phyloP scores from a whole-genome alignment of 768 basidiomycete species.

The Rickenella mellea region DNA sequence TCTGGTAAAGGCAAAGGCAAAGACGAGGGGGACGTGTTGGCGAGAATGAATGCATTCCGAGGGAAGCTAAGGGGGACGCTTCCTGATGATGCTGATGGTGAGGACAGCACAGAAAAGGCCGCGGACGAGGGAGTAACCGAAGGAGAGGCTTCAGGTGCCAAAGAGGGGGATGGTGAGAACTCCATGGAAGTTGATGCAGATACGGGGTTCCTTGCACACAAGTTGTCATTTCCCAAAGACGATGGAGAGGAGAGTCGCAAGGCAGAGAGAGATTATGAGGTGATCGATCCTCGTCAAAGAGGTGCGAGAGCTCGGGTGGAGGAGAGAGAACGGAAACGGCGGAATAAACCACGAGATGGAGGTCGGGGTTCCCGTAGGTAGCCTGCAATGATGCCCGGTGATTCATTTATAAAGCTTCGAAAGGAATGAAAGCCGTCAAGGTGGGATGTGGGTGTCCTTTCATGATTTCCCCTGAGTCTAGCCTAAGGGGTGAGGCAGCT shows the following conservation, averaged over 20 bases:
- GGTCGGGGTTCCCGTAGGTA: slow-evolving; percentile 18
- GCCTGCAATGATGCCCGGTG: too few species aligned
- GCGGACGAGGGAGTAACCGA: slow-evolving; percentile 4
- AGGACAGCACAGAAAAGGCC: slow-evolving; percentile 8
- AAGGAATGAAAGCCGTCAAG: slow-evolving; percentile 22
- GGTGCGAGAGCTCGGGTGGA: slow-evolving; percentile 71
- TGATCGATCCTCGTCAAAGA: slow-evolving; percentile 74
- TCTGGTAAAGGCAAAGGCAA: slow-evolving; percentile 43
- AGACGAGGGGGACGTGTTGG: slow-evolving; percentile 67
- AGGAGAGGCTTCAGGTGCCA: slow-evolving; percentile 10
- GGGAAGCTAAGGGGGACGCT: slow-evolving; percentile 50
- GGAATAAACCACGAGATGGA: slow-evolving; percentile 15
- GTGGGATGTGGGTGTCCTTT: slow-evolving; percentile 13
- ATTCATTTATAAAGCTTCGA: slow-evolving; percentile 7
- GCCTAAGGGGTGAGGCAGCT: too few species aligned
- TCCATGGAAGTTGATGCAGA: slow-evolving; percentile 76
- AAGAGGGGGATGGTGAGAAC: slow-evolving; percentile 29
- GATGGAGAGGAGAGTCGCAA: slow-evolving; percentile 66
- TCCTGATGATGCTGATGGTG: slow-evolving; percentile 16
- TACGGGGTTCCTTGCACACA: slow-evolving; percentile 62
- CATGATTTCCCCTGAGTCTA: slow-evolving; percentile 4
- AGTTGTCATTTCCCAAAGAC: slow-evolving; percentile 69
- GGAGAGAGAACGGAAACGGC: slow-evolving; percentile 55
- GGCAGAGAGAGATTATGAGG: slow-evolving; percentile 81
- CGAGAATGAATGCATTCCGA: slow-evolving; percentile 60